Evolutionary conservation across 1,284 basidiomycete species (phyloP).

Genomic region (Ganoderma multipileum): DNA sequence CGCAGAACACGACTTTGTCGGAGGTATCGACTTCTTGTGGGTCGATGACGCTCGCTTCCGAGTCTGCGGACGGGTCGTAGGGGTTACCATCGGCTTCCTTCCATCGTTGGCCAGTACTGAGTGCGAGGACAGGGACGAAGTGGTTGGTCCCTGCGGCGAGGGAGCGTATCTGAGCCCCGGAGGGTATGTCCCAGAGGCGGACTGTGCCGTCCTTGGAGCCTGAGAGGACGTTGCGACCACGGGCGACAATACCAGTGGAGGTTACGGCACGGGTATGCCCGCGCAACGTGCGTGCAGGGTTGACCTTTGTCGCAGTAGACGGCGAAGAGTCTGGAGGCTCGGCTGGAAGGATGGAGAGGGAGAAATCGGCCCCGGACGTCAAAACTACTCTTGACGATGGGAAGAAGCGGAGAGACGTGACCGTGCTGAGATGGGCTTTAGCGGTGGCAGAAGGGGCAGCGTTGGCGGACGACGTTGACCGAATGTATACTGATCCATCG

Average conservation of each 20-base stretch:
- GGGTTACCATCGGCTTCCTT: constrained; percentile 22
- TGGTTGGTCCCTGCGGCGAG: constrained; percentile 43
- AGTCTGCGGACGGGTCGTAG: constrained; percentile 1
- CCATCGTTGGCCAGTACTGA: constrained; percentile 49
- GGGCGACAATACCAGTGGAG: constrained; percentile 64
- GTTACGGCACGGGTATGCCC: constrained; percentile 75
- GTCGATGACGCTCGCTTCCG: constrained; percentile 36
- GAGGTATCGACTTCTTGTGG: constrained; percentile 55
- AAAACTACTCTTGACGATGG: constrained; percentile 70
- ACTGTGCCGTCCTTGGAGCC: constrained; percentile 72
- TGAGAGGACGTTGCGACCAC: constrained; percentile 71
- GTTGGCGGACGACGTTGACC: constrained; percentile 30
- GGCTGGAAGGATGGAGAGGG: constrained; percentile 65
- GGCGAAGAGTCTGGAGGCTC: constrained; percentile 40
- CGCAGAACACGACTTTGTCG: constrained; percentile 59
- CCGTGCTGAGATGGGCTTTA: constrained; percentile 60
- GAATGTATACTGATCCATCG: constrained; percentile 59
- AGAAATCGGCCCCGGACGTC: constrained; percentile 68
- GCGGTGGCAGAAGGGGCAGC: constrained; percentile 39
- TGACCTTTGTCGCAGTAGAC: constrained; percentile 37
- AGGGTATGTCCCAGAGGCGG: constrained; percentile 78
- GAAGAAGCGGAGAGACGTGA: constrained; percentile 65
- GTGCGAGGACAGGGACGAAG: constrained; percentile 51
- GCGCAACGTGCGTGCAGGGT: constrained; percentile 64
- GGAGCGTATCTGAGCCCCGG: constrained; percentile 54